phyloP scores from a whole-genome alignment of 2,329 filamentous ascomycete genomes.

The Talaromyces sp. region DNA sequence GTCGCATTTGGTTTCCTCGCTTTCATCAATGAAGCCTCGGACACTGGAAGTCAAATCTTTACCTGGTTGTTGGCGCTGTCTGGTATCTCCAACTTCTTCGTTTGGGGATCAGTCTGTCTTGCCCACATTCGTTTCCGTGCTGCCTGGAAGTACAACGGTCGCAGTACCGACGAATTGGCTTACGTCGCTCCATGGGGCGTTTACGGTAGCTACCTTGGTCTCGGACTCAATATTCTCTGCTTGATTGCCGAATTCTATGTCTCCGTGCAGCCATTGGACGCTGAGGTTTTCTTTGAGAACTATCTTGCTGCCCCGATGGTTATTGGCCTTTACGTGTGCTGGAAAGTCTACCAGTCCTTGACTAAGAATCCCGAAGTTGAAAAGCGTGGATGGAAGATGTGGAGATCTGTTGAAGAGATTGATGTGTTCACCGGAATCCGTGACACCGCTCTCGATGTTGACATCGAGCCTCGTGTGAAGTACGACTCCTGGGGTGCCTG shows the following conservation, averaged over 20 bases:
- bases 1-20: constrained; percentile 41
- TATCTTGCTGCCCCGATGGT: constrained; percentile 49
- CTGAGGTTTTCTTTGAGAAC: constrained; percentile 44
- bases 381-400: constrained; percentile 23
- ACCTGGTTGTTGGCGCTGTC: constrained; percentile 64
- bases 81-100: constrained; percentile 60
- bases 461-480: constrained; percentile 23
- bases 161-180: constrained; percentile 61
- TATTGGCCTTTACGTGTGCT: constrained; percentile 39
- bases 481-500: constrained; percentile 25
- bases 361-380: constrained; percentile 24
- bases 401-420: constrained; percentile 21
- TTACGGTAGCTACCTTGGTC: constrained; percentile 59
- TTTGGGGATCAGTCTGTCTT: constrained; percentile 63
- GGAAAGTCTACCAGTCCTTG: constrained; percentile 32
- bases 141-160: constrained; percentile 58
- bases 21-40: constrained; percentile 41
- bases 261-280: constrained; percentile 31
- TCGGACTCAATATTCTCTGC: constrained; percentile 54
- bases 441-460: constrained; percentile 23
- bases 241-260: constrained; percentile 50
- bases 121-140: constrained; percentile 65
- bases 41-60: constrained; percentile 51
- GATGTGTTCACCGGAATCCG: constrained; percentile 24
- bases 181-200: constrained; percentile 60